Evolutionary conservation across 202 grass and related monocot species (phyloP).

Genomic region (Saccharum hybrid): DNA sequence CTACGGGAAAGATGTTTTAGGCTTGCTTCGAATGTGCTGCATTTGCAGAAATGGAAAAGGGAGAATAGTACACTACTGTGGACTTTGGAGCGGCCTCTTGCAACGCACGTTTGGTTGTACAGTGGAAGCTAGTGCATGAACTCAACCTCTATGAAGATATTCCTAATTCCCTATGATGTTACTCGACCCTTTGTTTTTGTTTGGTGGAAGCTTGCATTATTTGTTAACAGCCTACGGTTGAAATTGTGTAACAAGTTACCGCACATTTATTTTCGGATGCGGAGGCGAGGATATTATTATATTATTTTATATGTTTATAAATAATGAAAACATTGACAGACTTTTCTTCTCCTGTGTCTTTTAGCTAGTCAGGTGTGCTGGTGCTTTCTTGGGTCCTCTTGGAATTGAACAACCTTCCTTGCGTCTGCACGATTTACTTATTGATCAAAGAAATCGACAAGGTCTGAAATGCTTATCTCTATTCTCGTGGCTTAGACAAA

Average conservation of each 20-base stretch:
- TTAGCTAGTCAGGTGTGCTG: neutral
- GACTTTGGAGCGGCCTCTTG: neutral
- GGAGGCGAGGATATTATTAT: no score
- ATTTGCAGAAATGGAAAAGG: neutral
- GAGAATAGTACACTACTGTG: neutral
- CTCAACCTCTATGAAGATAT: neutral
- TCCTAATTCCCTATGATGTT: neutral
- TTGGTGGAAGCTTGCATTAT: neutral
- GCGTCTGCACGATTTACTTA: neutral
- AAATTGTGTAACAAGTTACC: neutral
- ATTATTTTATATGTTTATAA: no score
- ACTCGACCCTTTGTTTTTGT: neutral
- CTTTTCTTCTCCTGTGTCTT: no score
- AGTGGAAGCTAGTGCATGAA: neutral
- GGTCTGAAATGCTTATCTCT: no score
- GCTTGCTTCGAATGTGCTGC: neutral
- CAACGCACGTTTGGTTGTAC: neutral
- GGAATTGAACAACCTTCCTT: neutral
- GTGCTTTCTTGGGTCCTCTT: slow-evolving; percentile 2
- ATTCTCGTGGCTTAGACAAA: no score
- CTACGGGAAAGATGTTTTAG: neutral
- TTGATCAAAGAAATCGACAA: neutral
- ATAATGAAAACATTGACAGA: no score
- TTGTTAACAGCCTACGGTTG: neutral
- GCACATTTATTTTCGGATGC: no score